Base-by-base conservation (phyloP, 345 rosid species). In the Moricandia moricandioides region DNA sequence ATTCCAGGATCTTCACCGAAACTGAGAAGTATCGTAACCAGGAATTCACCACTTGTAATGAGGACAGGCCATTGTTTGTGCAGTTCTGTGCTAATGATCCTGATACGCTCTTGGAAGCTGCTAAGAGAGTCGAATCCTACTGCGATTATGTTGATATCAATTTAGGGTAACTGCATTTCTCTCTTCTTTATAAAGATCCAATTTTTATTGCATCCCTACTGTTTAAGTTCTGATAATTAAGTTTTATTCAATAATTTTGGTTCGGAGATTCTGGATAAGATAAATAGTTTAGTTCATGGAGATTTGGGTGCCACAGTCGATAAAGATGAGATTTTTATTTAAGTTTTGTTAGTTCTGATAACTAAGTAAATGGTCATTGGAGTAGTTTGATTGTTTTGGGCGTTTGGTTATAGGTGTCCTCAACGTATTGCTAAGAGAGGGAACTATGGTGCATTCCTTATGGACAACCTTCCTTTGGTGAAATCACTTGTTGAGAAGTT, bases 1-100 rank as follows among this genome's bases (percentile, higher is more conserved):
- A 95, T 84, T 92, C 98, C 0, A 77, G 97, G 73, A 87, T 90
- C 56, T 92, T 95, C 79, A 84, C 80, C 0, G 97, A 92, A 85
- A 86, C 65, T 35, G 94, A 87, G n/a, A 95, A 90, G 84, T 95
- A 92, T 60, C 82, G 99, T 6, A 78, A 52, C 18, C 81, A 83
- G 79, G 99, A 95, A 54, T 92, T 95, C 80, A 85, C 98, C 3
- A 92, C 99, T 65, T 95, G 98, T 71, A 77, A 85, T 98, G 99
- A 90, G 80, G 98, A 91, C 69, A 92, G 99, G 8, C 99, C 97
- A 0, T 82, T 95, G 60, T 89, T 90, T 78, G 99, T 95, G 56
- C 99, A 95, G 80, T 95, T 95, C 79, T 92, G 99, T 80, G 97
- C 91, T 33, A 95, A 95, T 82, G 96, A 95, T 78, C 99, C 97